phyloP scores from a whole-genome alignment of 2,329 filamentous ascomycete species.

The Cryphonectria nitschkei region DNA sequence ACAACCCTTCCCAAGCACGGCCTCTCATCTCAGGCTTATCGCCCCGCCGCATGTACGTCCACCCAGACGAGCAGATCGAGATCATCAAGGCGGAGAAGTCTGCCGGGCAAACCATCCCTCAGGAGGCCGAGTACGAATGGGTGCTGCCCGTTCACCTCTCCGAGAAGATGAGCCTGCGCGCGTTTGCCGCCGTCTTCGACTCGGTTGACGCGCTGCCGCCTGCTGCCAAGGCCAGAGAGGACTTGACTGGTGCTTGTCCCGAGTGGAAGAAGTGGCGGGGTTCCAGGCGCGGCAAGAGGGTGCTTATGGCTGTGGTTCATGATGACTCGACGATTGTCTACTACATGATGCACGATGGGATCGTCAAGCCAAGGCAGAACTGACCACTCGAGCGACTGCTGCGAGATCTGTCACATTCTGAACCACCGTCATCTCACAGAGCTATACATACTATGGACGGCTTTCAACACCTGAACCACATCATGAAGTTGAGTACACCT shows the following conservation, averaged over 20 bases:
- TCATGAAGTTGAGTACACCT: background rate
- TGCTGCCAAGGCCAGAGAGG: conserved; percentile 32
- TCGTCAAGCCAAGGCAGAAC: conserved; percentile 85
- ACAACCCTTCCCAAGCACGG: conserved; percentile 54
- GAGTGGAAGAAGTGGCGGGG: conserved; percentile 48
- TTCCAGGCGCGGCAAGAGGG: conserved; percentile 61
- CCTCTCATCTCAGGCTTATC: conserved; percentile 74
- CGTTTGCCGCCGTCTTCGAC: conserved; percentile 73
- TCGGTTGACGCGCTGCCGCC: conserved; percentile 53
- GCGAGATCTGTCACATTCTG: background rate
- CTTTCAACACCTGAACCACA: background rate
- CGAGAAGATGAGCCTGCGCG: conserved; percentile 71
- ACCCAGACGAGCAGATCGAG: conserved; percentile 81
- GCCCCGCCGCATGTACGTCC: conserved; percentile 73
- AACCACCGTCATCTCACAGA: background rate
- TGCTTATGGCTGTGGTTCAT: conserved; percentile 75
- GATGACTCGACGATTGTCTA: conserved; percentile 84
- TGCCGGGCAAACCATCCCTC: conserved; percentile 48
- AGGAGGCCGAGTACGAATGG: conserved; percentile 67
- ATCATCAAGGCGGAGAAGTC: conserved; percentile 65
- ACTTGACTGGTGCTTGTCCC: conserved; percentile 32
- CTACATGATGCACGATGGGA: conserved; percentile 84
- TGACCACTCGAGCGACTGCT: conserved; percentile 43
- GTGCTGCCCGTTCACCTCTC: conserved; percentile 73
- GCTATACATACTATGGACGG: background rate